A percentile compares a stretch with the other conserved stretches of the same genome.
These are phyloP conservation scores for Astrothelium macrocarpum DNA, from an alignment of 495 filamentous ascomycete genomes.

Conservation along the genomic window DNA sequence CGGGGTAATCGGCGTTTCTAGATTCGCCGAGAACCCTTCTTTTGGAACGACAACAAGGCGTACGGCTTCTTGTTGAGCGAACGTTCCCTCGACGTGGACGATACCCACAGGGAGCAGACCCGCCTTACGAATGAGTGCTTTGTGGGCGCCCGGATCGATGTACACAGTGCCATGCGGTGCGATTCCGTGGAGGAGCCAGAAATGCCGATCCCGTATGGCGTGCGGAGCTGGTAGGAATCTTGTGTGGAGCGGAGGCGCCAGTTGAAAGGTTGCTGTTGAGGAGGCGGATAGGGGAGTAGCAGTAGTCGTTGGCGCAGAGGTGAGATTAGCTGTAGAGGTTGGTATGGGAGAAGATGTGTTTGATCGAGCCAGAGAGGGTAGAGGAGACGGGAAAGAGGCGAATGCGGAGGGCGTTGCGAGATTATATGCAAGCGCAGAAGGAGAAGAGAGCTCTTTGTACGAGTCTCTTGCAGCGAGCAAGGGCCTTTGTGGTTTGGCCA, in stretches of 20 bases:
- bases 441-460: not conserved
- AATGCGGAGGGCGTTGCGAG: slow-evolving; percentile 11
- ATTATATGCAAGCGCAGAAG: not conserved
- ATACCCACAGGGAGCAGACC: slow-evolving; percentile 87
- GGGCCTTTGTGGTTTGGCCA: not conserved
- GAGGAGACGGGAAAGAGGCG: slow-evolving; percentile 12
- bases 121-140: slow-evolving; percentile 68
- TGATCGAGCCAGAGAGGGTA: not conserved
- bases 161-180: slow-evolving; percentile 82
- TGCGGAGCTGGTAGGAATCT: slow-evolving; percentile 81
- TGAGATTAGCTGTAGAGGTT: slow-evolving; percentile 16
- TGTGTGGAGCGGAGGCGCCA: slow-evolving; percentile 64
- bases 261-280: slow-evolving; percentile 9
- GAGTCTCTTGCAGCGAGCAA: not conserved
- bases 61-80: slow-evolving; percentile 87
- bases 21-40: slow-evolving; percentile 7
- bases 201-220: slow-evolving; percentile 83
- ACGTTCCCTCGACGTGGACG: slow-evolving; percentile 76
- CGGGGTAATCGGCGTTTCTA: slow-evolving; percentile 27
- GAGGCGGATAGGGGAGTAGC: slow-evolving; percentile 32
- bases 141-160: slow-evolving; percentile 80
- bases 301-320: slow-evolving; percentile 28
- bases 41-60: slow-evolving; percentile 59
- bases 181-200: slow-evolving; percentile 96
- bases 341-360: slow-evolving; percentile 11